Evolutionary conservation across 129 eudicot species (phyloP).

Genomic region (Solidago caesia): DNA sequence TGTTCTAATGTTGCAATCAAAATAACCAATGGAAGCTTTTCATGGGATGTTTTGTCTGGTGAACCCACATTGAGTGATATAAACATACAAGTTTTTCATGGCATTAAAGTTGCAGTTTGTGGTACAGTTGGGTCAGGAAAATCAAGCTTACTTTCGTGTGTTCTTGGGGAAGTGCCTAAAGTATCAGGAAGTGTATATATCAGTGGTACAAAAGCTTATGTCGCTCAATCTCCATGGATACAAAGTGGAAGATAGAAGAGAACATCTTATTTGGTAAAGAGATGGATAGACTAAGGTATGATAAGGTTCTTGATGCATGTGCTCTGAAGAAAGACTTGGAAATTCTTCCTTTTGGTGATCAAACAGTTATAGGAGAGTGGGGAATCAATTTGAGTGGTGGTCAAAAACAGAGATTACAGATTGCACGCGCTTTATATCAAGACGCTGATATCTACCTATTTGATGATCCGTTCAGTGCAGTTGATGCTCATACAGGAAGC

Average conservation of each 20-base stretch:
- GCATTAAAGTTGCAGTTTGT: conserved; percentile 83
- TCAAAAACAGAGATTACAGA: conserved; percentile 94
- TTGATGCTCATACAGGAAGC: conserved; percentile 93
- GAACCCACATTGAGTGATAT: conserved; percentile 53
- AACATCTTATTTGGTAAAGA: conserved; percentile 75
- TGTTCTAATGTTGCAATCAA: conserved; percentile 53
- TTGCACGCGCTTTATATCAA: conserved; percentile 91
- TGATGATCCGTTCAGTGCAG: conserved; percentile 97
- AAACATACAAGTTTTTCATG: conserved; percentile 52
- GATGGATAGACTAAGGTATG: conserved; percentile 60
- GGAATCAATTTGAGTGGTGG: conserved; percentile 97
- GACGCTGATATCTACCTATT: conserved; percentile 82
- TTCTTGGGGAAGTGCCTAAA: conserved; percentile 74
- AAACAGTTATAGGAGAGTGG: conserved; percentile 87
- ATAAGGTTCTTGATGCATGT: conserved; percentile 79
- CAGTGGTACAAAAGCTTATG: conserved; percentile 78
- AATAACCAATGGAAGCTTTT: conserved; percentile 57
- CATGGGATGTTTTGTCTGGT: conserved; percentile 59
- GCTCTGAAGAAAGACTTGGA: conserved; percentile 78
- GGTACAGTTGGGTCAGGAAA: conserved; percentile 94
- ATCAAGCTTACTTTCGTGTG: conserved; percentile 80
- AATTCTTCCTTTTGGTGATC: conserved; percentile 81
- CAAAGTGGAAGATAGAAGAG: conserved; percentile 85
- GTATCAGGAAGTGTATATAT: conserved; percentile 58
- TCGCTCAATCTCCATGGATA: conserved; percentile 92